phyloP scores from a whole-genome alignment of 2,329 filamentous ascomycete genomes.

The Cordyceps pruinosa region DNA sequence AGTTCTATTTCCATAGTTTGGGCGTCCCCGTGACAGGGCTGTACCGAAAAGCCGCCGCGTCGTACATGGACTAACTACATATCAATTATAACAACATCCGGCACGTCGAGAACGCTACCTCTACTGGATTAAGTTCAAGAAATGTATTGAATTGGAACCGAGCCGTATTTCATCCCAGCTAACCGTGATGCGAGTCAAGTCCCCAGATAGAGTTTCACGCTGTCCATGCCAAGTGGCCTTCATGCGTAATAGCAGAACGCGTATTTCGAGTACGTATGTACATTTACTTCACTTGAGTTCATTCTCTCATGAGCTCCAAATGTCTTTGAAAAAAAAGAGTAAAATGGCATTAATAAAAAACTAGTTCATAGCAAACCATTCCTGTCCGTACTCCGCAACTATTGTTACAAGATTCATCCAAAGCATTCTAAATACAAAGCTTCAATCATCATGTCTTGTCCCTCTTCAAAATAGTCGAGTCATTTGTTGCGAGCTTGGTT shows the following conservation, averaged over 20 bases:
- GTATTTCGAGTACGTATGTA: background rate
- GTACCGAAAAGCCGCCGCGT: background rate
- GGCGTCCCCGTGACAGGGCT: background rate
- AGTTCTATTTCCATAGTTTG: background rate
- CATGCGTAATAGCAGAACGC: background rate
- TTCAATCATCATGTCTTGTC: background rate
- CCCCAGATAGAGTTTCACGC: background rate
- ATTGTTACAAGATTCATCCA: constrained; percentile 11
- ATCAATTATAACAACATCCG: too few species aligned
- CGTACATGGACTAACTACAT: background rate
- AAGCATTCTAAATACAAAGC: constrained; percentile 8
- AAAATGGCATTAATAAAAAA: constrained; percentile 5
- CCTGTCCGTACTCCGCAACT: constrained; percentile 8
- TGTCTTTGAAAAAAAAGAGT: background rate
- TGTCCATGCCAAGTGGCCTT: background rate
- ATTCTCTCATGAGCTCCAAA: background rate
- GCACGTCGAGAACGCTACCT: background rate
- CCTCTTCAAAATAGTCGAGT: constrained; percentile 1
- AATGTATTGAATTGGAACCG: too few species aligned
- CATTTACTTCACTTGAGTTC: too few species aligned
- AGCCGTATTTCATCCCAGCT: background rate
- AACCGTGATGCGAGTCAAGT: constrained; percentile 1
- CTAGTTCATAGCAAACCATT: constrained; percentile 1
- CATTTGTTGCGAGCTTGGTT: background rate
- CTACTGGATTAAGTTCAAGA: too few species aligned